Evolutionary conservation across 1,284 basidiomycete species (phyloP), one percentile per base, ranked within the genome.

Genomic region (Fomitopsis pinicola): DNA sequence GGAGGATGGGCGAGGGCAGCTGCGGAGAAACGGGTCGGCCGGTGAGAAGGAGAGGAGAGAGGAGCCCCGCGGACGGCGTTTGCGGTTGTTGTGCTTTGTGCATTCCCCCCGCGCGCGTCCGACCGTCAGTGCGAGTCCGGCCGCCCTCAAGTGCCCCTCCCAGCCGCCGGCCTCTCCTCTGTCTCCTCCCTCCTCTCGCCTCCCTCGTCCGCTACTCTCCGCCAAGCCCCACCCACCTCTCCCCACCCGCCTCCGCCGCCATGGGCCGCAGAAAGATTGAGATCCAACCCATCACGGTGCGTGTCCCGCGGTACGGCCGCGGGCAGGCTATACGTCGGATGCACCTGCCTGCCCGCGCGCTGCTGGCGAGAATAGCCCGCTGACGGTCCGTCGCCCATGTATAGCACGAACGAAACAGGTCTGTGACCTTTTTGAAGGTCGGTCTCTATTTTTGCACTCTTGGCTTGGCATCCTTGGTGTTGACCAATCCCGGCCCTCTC

Each of bases 181-280:
- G 60, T 61, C 65, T 61, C 59, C 63, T 57, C 58, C 68, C 64
- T 55, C 65, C 62, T 59, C 66, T 63, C 57, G 57, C 46, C 48
- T 45, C 67, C 56, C 59, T 59, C 54, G 52, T 52, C 50, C 61
- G 57, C 55, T 56, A 10, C 38, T 40, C 12, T 50, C 46, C 35
- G 7, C 22, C 30, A 42, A 19, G 3, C 12, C 66, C 59, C 55
- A 62, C 59, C 57, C 56, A 30, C 63, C 40, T 58, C 28, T 40
- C 61, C 30, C 50, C 61, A 59, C 42, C 8, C 30, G 57, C 38
- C 12, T 50, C 45, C 33, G 7, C 19, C 36, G 46, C 26, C 57
- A 93, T 94, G 93, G 93, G 93, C 63, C 81, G 92, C 72, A 81
- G 93, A 79, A 95, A 95, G 82, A 95, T 95, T 72, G 90, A 91